Percentiles rank a stretch among this genome's conserved stretches.
These are phyloP conservation scores for Avena atlantica DNA, from an alignment of 176 grass and related monocot genomes.

Conservation along the genomic window DNA sequence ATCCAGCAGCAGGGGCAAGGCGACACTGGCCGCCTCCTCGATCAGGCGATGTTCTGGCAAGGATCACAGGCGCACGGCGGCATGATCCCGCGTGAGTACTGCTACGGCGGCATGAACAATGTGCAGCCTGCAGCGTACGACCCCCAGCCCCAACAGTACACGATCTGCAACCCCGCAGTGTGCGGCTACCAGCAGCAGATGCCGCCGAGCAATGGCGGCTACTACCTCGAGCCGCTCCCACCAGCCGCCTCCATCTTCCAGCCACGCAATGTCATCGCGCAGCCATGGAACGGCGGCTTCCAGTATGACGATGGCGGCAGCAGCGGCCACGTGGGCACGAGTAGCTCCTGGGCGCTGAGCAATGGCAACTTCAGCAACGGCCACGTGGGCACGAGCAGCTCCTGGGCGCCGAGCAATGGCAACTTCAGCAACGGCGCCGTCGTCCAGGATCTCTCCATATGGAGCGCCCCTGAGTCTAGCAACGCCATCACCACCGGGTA, in stretches of 20 bases:
- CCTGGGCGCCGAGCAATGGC: too few relatives aligned
- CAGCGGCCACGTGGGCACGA: background rate
- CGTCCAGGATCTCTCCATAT: background rate
- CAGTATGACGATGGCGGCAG: background rate
- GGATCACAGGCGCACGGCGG: background rate
- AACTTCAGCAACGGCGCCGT: too few relatives aligned
- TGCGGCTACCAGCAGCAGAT: background rate
- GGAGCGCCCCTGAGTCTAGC: slow-evolving; percentile 4
- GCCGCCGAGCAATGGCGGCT: background rate
- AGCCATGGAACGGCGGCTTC: background rate
- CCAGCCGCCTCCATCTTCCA: background rate
- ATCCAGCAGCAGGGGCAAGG: background rate
- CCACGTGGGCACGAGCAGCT: too few relatives aligned
- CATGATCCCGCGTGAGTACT: background rate
- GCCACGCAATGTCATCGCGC: background rate
- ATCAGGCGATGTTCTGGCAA: background rate
- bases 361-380: background rate
- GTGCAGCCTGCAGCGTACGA: slow-evolving; percentile 13
- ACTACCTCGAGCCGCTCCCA: background rate
- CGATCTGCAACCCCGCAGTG: background rate
- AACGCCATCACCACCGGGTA: background rate
- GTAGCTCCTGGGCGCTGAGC: background rate
- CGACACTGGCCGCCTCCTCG: background rate
- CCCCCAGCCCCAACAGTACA: background rate
- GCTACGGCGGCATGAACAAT: background rate